Base-by-base conservation (phyloP, 176 grass and related monocot genomes). In the Dactylis glomerata region DNA sequence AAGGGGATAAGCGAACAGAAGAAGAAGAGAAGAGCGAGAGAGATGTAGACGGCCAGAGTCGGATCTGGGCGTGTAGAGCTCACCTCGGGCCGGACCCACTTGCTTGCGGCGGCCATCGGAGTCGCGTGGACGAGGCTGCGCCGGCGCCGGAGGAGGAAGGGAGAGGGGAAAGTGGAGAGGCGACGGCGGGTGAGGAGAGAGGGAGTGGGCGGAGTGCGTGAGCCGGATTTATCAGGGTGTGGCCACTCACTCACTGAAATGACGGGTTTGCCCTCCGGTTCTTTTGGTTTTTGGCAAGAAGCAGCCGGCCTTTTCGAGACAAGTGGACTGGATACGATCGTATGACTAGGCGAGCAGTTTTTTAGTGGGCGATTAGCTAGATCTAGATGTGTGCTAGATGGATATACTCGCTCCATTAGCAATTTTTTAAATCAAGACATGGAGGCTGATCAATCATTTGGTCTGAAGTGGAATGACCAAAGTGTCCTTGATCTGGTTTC, bases 51-150 rank as follows among this genome's bases (percentile, higher is more conserved):
- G 59, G 46, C 8, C 22, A 19, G 74, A 12, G 11, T 3, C 22
- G 36, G 37, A 62, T 47, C 58, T 8, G n/a, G 26, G 7, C 4
- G 40, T 31, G 8, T 8, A 7, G n/a, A 55, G 33, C 63, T 81
- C 52, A 97, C 94, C 92, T 97, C 94, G 70, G 94, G 94, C 17
- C 94, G 64, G 83, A 97, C 68, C 94, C 94, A 97, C 51, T 83
- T 87, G 89, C 65, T 94, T n/a, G n/a, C n/a, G 75, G 77, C 73
- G 45, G 89, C 91, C 94, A 94, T 97, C 58, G 33, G 57, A 81
- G 84, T 70, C 28, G 73, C 67, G 22, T 8, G 27, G 71, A 58
- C 30, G 66, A 49, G 14, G 54, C 61, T 22, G 86, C 69, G 68
- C 3, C 59, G n/a, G 83, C 86, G 74, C 71, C 77, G 81, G 36